phyloP scores from a whole-genome alignment of 345 rosid species.

The Citrus hindsii region DNA sequence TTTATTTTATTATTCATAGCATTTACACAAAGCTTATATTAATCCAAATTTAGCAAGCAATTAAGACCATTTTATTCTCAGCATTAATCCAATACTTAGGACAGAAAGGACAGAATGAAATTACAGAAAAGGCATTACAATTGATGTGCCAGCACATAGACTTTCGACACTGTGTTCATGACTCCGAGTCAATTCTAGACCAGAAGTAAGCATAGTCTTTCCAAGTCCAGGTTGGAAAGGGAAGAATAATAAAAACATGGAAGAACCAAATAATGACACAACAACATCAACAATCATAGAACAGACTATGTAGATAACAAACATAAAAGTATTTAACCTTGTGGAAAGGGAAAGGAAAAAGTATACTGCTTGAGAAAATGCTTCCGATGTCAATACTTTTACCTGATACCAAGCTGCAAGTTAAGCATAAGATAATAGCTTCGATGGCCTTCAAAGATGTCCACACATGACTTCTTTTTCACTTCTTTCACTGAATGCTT shows the following conservation, averaged over 20 bases:
- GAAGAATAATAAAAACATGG: neutral
- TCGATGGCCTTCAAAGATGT: conserved; percentile 40
- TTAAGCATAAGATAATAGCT: conserved; percentile 76
- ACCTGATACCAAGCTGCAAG: conserved; percentile 98
- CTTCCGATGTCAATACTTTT: conserved; percentile 15
- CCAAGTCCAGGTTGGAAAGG: conserved; percentile 5
- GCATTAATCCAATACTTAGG: neutral
- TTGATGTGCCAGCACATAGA: neutral
- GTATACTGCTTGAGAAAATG: neutral
- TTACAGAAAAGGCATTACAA: neutral
- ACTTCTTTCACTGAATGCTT: conserved; percentile 43
- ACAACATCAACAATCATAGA: neutral
- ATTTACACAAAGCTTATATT: neutral
- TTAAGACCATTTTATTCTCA: neutral
- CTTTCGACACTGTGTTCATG: neutral
- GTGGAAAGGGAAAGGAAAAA: neutral
- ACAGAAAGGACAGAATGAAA: neutral
- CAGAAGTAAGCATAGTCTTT: neutral
- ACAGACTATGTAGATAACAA: neutral
- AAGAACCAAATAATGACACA: neutral
- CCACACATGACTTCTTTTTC: conserved; percentile 38
- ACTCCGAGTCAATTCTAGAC: neutral
- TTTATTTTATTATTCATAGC: neutral
- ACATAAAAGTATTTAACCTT: neutral
- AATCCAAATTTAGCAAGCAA: neutral